Base-by-base conservation (phyloP, 2,329 filamentous ascomycete genomes). In the Didymellaceae sp. region DNA sequence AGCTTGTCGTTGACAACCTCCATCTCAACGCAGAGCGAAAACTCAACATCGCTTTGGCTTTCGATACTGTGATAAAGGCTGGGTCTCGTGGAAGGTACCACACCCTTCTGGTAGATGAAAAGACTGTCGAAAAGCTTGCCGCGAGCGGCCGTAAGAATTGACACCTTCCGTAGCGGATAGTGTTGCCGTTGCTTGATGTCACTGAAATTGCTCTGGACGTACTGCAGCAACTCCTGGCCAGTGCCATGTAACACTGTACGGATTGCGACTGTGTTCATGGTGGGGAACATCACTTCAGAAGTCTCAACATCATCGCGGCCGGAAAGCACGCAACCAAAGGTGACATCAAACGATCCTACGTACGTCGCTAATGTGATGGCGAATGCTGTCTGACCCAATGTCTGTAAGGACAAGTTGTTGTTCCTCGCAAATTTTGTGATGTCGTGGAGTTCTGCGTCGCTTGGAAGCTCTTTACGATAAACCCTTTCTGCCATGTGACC, bases 201-300 rank as follows among this genome's bases (percentile, higher is more conserved):
- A 1, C 80, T 78, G 71, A 89, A 82, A 53, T 83, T 87, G 2
- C 86, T 82, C 65, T 96, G 91, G 57, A 91, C 80, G 63, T 92
- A 89, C 10, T 77, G 79, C 21, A 96, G 74, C 74, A 95, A 86
- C 0, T 86, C 80, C 0, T 70, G 57, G 0, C 82, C 74, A 0
- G 80, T 85, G 1, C 90, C 90, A 61, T 94, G 88, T 2, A 96
- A 69, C 2, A 92, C 79, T 1, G 82, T 82, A 9, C 91, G 82
- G 6, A 96, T 78, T 0, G 88, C 83, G 0, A 96, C 86, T 0
- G 92, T 96, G 65, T 96, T 97, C 89, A 97, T 96, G 0, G 89
- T 90, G 0, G 92, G 93, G 63, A 96, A 97, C 66, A 92, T 79
- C 10, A 93, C 73, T 20, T 82, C 72, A 33, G 88, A 82, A 0